A percentile compares a stretch with the other conserved stretches of the same genome.
phyloP scores from a whole-genome alignment of 2,329 filamentous ascomycete genomes.

The Cytospora mali region DNA sequence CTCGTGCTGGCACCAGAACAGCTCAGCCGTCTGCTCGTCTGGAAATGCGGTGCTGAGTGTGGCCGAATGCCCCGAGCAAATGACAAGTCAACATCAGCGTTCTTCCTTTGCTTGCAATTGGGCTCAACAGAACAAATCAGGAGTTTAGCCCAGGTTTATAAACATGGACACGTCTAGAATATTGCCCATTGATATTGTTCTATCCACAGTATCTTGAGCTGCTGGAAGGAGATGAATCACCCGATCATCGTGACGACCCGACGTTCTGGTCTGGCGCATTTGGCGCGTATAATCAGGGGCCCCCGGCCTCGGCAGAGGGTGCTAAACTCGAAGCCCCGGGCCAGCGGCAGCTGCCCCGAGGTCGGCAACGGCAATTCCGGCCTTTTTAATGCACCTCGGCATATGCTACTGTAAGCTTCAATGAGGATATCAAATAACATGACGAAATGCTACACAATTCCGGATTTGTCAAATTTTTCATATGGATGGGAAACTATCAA shows the following conservation, averaged over 20 bases:
- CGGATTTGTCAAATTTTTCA: neutral
- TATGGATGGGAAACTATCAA: neutral
- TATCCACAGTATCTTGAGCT: conserved; percentile 5
- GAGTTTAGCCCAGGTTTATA: neutral
- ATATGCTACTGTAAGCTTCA: neutral
- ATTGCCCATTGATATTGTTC: neutral
- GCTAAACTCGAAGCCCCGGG: neutral
- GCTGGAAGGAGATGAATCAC: conserved; percentile 5
- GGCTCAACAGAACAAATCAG: neutral
- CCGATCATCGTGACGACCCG: conserved; percentile 15
- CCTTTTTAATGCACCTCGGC: neutral
- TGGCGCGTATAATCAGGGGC: conserved; percentile 23
- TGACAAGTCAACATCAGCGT: conserved; percentile 14
- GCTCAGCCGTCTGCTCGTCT: conserved; percentile 11
- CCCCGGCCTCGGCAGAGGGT: conserved; percentile 19
- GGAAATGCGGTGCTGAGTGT: conserved; percentile 7
- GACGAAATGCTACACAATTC: too few species aligned
- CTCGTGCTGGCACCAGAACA: conserved; percentile 21
- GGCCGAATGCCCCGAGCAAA: conserved; percentile 4
- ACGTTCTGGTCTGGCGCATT: conserved; percentile 16
- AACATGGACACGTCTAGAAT: neutral
- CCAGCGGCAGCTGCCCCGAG: neutral
- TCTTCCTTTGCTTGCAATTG: conserved; percentile 1
- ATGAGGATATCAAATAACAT: neutral
- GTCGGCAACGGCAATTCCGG: neutral